Percentiles rank a stretch among this genome's conserved stretches.
Conservation (phyloP, 805 yeast genomes). For the Tetrapisispora nanseiensis region DNA sequence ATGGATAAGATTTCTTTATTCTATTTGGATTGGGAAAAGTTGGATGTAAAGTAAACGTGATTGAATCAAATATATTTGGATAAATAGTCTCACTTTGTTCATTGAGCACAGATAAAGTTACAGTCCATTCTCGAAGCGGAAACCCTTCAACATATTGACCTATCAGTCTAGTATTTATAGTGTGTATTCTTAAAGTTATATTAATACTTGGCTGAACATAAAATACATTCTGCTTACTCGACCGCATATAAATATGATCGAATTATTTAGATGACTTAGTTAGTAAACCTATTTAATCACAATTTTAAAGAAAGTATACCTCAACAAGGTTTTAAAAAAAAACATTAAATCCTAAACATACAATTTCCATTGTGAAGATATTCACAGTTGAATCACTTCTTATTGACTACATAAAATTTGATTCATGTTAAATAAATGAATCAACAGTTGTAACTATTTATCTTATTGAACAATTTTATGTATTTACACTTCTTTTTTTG, state of each 20-base stretch:
- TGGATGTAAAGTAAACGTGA: constrained; percentile 84
- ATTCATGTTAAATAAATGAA: background rate
- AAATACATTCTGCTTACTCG: background rate
- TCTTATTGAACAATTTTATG: no score
- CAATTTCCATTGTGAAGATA: background rate
- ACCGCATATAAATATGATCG: no score
- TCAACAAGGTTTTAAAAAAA: no score
- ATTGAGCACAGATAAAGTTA: constrained; percentile 63
- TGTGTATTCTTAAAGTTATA: constrained; percentile 74
- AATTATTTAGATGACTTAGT: no score
- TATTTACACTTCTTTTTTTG: no score
- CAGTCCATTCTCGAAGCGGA: constrained; percentile 87
- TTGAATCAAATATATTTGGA: constrained; percentile 74
- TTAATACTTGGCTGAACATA: constrained; percentile 37
- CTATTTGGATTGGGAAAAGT: constrained; percentile 81
- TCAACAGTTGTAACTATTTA: no score
- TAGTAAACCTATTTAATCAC: no score
- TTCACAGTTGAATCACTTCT: background rate
- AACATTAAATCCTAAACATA: no score
- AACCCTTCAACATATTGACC: constrained; percentile 48
- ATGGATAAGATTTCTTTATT: constrained; percentile 66
- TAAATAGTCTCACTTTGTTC: constrained; percentile 69
- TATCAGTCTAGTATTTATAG: constrained; percentile 65
- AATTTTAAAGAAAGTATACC: no score
- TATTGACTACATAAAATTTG: no score